phyloP scores from a whole-genome alignment of 2,329 filamentous ascomycete species.

The Hirsutella rhossiliensis region DNA sequence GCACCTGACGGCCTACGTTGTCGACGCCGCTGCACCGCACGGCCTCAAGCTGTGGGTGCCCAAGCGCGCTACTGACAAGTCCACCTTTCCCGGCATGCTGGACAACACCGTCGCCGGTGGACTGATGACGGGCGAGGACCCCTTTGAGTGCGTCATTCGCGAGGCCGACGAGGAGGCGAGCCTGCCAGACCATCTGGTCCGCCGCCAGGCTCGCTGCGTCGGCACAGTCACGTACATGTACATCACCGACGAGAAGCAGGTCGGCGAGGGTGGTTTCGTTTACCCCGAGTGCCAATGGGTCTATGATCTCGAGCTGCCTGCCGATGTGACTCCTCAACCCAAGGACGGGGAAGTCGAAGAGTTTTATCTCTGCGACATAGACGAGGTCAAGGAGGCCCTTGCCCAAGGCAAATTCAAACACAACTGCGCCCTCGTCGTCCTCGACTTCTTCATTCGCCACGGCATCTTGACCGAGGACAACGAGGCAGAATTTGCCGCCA shows the following conservation, averaged over 20 bases:
- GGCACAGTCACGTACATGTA: constrained; percentile 80
- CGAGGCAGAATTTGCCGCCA: constrained; percentile 67
- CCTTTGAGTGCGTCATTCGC: constrained; percentile 70
- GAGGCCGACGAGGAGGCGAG: constrained; percentile 87
- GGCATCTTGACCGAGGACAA: constrained; percentile 68
- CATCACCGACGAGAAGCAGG: constrained; percentile 61
- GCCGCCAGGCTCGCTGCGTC: constrained; percentile 40
- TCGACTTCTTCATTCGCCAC: constrained; percentile 86
- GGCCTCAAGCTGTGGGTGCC: constrained; percentile 79
- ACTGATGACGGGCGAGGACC: constrained; percentile 67
- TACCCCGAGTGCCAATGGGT: constrained; percentile 89
- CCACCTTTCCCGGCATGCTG: constrained; percentile 82
- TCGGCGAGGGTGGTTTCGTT: constrained; percentile 69
- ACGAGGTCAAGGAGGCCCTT: constrained; percentile 62
- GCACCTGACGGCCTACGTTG: constrained; percentile 66
- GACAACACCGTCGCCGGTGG: constrained; percentile 86
- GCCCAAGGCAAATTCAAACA: constrained; percentile 74
- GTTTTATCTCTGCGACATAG: constrained; percentile 66
- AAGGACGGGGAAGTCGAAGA: constrained; percentile 82
- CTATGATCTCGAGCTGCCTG: constrained; percentile 72
- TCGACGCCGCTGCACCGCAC: constrained; percentile 22
- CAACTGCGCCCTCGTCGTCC: constrained; percentile 72
- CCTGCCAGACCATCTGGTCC: constrained; percentile 58
- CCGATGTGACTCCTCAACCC: constrained; percentile 57
- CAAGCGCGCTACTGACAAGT: constrained; percentile 61